These are phyloP conservation scores for Eimeria brunetti DNA, from an alignment of 169 alveolate species.

Conservation along the genomic window DNA sequence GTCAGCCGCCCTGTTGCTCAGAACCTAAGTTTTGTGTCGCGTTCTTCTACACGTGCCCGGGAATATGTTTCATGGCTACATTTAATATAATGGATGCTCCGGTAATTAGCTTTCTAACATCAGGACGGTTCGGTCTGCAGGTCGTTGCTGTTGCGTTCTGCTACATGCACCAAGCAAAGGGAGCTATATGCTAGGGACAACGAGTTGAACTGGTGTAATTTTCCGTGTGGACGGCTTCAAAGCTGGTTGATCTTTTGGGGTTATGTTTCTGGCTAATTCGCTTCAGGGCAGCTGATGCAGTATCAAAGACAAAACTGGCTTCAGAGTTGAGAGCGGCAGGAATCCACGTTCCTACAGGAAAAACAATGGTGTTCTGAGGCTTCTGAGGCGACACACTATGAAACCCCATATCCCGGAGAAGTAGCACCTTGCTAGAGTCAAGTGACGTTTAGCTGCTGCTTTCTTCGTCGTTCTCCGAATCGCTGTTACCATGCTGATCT, in stretches of 20 bases:
- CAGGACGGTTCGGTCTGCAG: background rate
- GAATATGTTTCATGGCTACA: background rate
- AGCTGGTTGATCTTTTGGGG: background rate
- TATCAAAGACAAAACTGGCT: background rate
- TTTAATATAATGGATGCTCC: no score
- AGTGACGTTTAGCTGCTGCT: background rate
- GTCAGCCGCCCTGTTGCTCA: background rate
- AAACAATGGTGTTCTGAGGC: constrained; percentile 10
- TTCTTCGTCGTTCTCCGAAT: constrained; percentile 5
- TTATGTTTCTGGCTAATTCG: background rate
- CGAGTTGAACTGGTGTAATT: background rate
- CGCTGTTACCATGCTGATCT: background rate
- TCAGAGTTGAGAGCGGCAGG: background rate
- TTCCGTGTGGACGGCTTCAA: background rate
- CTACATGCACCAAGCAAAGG: background rate
- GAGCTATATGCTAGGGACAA: background rate
- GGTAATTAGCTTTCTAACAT: background rate
- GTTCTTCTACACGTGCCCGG: background rate
- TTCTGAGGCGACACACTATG: background rate
- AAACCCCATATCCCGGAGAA: background rate
- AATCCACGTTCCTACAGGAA: background rate
- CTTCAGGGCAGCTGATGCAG: background rate
- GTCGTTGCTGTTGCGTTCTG: background rate
- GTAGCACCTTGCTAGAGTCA: background rate
- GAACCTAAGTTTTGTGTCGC: background rate